These are phyloP conservation scores for Eucalyptus fibrosa DNA, from an alignment of 345 rosid genomes.

Conservation along the genomic window DNA sequence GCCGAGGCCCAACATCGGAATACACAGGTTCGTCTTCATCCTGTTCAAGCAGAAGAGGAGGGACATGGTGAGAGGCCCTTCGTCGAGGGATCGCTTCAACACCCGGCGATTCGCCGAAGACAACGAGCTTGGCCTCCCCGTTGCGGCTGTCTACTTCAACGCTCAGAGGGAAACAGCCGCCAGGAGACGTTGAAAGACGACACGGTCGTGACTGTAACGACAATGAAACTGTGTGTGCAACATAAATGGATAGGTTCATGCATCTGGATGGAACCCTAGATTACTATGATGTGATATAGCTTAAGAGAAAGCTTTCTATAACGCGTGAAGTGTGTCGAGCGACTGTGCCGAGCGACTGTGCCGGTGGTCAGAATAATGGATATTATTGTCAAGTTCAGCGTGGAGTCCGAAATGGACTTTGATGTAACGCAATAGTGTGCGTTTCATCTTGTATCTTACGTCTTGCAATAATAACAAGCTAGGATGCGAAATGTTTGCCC, in stretches of 20 bases:
- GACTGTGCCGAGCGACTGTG: background rate
- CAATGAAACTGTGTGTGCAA: background rate
- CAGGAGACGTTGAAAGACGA: slow-evolving; percentile 49
- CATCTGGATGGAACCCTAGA: background rate
- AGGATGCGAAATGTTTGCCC: background rate
- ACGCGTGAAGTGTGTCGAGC: background rate
- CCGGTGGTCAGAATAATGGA: background rate
- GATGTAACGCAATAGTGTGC: background rate
- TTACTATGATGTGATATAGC: background rate
- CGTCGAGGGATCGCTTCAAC: slow-evolving; percentile 57
- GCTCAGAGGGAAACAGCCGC: slow-evolving; percentile 94
- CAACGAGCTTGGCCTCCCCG: slow-evolving; percentile 71
- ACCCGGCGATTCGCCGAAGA: slow-evolving; percentile 63
- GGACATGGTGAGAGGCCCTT: slow-evolving; percentile 31
- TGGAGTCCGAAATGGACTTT: background rate
- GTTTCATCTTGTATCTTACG: background rate
- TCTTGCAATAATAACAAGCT: background rate
- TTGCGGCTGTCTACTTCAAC: slow-evolving; percentile 87
- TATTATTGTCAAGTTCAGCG: background rate
- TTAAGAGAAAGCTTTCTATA: background rate
- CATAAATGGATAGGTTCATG: background rate
- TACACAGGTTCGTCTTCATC: slow-evolving; percentile 80
- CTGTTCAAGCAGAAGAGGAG: slow-evolving; percentile 72
- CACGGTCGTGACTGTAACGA: background rate
- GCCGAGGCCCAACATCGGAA: slow-evolving; percentile 95